A percentile compares a stretch with the other conserved stretches of the same genome.
phyloP scores from a whole-genome alignment of 2,329 filamentous ascomycete species.

The Pseudogymnoascus sp. region DNA sequence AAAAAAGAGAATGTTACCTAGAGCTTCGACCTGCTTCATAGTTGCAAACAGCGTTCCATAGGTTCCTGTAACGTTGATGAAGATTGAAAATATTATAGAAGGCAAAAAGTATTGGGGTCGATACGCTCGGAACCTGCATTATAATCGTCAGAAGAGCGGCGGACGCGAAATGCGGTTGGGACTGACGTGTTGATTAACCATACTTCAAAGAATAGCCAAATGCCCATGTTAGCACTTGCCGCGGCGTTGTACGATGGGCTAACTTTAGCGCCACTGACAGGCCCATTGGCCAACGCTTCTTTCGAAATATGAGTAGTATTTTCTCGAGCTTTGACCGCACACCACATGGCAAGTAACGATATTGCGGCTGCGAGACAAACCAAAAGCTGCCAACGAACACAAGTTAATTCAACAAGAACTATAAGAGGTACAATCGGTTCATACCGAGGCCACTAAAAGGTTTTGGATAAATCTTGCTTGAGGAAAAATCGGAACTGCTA shows the following conservation, averaged over 20 bases:
- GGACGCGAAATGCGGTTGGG: not conserved
- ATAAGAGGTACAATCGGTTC: no score
- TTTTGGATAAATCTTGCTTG: no score
- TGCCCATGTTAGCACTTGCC: slow-evolving; percentile 10
- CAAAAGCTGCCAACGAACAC: no score
- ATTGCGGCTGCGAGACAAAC: no score
- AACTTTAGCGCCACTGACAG: slow-evolving; percentile 10
- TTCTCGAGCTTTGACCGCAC: not conserved
- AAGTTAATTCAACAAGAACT: no score
- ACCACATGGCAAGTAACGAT: not conserved
- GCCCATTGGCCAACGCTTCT: slow-evolving; percentile 9
- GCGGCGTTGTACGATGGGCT: slow-evolving; percentile 11
- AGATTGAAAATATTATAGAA: no score
- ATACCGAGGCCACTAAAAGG: no score
- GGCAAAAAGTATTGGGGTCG: no score
- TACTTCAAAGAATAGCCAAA: slow-evolving; percentile 13
- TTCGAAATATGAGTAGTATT: slow-evolving; percentile 4
- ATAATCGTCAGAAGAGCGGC: no score
- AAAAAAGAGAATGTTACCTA: slow-evolving; percentile 1
- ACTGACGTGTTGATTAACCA: slow-evolving; percentile 12
- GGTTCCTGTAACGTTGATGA: no score
- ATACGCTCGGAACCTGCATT: no score
- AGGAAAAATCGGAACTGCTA: no score
- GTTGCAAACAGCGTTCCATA: slow-evolving; percentile 9
- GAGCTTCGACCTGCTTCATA: slow-evolving; percentile 9